A percentile compares a stretch with the other conserved stretches of the same genome.
phyloP scores from a whole-genome alignment of 148 eudicot species.

The Pouteria glomerata region DNA sequence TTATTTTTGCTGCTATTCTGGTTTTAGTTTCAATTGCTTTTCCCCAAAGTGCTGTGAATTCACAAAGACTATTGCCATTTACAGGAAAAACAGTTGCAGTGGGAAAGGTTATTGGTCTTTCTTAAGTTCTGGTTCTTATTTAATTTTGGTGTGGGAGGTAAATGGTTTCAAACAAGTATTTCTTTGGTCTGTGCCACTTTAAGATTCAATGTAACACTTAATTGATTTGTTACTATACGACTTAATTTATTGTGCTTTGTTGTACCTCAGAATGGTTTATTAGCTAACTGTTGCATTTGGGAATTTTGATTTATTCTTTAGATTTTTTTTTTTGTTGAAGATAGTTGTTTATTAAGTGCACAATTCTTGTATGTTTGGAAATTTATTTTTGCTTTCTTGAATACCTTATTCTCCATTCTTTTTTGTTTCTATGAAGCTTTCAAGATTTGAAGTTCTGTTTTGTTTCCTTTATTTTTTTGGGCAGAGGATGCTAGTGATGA shows the following conservation, averaged over 20 bases:
- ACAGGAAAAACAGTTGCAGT: slow-evolving; percentile 87
- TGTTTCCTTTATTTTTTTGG: too few species aligned
- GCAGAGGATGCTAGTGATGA: too few species aligned
- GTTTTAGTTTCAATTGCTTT: background rate
- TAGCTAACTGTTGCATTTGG: too few species aligned
- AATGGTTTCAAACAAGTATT: background rate
- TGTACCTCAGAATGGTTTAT: too few species aligned
- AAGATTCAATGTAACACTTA: background rate
- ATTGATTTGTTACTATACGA: background rate
- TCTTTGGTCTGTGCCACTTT: background rate
- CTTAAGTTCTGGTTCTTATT: slow-evolving; percentile 23
- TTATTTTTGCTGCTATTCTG: background rate
- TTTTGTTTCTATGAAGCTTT: too few species aligned
- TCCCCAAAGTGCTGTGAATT: background rate
- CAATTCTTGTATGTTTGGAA: background rate
- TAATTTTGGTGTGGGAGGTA: slow-evolving; percentile 36
- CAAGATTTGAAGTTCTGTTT: too few species aligned
- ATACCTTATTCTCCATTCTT: background rate
- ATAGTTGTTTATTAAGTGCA: too few species aligned
- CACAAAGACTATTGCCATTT: background rate
- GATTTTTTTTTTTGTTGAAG: too few species aligned
- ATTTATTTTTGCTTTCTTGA: background rate
- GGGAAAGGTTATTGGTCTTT: slow-evolving; percentile 57
- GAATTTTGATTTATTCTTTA: too few species aligned
- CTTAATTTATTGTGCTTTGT: slow-evolving; percentile 20